Conservation (phyloP, 768 basidiomycete genomes). For the Tricholoma furcatifolium region DNA sequence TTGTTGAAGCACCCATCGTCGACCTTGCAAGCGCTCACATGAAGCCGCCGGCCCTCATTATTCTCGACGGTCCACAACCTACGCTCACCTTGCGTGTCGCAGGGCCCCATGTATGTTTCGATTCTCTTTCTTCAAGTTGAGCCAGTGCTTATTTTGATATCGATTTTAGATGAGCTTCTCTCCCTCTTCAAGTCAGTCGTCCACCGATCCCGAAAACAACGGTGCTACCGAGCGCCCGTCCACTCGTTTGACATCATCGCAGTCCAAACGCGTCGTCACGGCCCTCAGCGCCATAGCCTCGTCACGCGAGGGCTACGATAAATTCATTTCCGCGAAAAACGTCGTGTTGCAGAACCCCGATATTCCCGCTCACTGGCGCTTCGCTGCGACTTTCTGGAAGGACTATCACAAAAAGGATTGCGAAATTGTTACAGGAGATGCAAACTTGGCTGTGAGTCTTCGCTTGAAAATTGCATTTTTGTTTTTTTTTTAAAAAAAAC, state of each 20-base stretch:
- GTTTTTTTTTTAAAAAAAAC: too few species aligned
- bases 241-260: too few species aligned
- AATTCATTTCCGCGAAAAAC: neutral
- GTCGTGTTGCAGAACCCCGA: neutral
- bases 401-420: neutral
- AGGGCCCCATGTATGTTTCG: too few species aligned
- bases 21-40: neutral
- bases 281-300: too few species aligned
- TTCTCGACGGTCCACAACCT: neutral
- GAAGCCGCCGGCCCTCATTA: neutral
- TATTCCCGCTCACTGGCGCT: neutral
- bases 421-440: neutral
- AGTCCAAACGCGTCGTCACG: too few species aligned
- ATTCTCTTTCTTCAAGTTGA: too few species aligned
- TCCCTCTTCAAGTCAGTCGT: too few species aligned
- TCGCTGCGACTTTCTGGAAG: neutral
- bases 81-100: neutral
- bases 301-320: neutral
- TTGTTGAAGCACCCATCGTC: neutral
- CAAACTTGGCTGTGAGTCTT: neutral
- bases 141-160: too few species aligned
- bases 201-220: too few species aligned
- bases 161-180: too few species aligned
- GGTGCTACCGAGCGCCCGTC: too few species aligned
- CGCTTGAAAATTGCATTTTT: too few species aligned